These are phyloP conservation scores for Aschersonia sp. DNA, from an alignment of 2,329 filamentous ascomycete genomes.

Conservation along the genomic window DNA sequence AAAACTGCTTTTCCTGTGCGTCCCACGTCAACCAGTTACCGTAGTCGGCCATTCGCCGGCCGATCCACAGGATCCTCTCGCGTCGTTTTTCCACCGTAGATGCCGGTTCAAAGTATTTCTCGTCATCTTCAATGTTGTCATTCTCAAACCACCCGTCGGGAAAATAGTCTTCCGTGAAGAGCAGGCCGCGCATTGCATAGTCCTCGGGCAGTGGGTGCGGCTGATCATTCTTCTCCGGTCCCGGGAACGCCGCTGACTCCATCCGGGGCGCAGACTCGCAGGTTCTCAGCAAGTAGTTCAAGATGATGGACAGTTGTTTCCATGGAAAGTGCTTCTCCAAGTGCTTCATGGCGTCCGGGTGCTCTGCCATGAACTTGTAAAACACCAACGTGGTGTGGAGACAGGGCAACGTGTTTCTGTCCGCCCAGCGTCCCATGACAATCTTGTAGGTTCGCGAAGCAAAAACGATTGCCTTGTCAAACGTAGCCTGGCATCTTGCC, in stretches of 20 bases:
- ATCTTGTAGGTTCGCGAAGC: conserved; percentile 28
- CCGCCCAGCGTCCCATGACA: conserved; percentile 35
- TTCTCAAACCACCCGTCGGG: conserved; percentile 43
- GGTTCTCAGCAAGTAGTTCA: conserved; percentile 20
- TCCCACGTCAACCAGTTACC: conserved; percentile 31
- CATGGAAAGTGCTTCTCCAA: conserved; percentile 32
- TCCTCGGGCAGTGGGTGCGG: conserved; percentile 53
- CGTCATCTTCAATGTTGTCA: conserved; percentile 50
- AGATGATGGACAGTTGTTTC: conserved; percentile 23
- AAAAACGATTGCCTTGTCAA: conserved; percentile 24
- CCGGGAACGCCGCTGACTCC: conserved; percentile 30
- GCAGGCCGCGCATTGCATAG: conserved; percentile 47
- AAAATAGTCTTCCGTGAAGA: conserved; percentile 45
- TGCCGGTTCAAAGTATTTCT: conserved; percentile 46
- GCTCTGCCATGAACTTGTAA: conserved; percentile 27
- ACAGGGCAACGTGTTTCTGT: conserved; percentile 46
- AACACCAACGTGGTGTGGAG: conserved; percentile 49
- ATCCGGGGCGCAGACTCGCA: conserved; percentile 19
- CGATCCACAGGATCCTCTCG: conserved; percentile 45
- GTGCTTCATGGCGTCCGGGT: conserved; percentile 1
- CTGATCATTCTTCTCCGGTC: conserved; percentile 23
- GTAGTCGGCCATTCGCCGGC: conserved; percentile 26
- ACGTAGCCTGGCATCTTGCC: conserved; percentile 10
- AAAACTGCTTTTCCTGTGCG: conserved; percentile 19
- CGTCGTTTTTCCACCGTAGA: conserved; percentile 43